Base-by-base conservation (phyloP, 768 basidiomycete species). In the Boletus rufocinnamomeus region DNA sequence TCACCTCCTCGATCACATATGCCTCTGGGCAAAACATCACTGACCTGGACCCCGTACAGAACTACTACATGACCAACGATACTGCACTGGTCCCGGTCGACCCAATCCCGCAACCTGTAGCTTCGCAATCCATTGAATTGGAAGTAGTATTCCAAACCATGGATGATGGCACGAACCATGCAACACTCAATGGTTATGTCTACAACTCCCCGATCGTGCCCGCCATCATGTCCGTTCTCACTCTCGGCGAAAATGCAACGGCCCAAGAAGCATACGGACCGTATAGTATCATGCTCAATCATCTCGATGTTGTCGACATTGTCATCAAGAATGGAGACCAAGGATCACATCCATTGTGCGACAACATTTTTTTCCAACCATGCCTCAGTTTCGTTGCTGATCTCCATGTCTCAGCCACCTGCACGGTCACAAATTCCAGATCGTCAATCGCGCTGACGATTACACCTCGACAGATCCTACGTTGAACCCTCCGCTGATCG, bases 1-100 rank as follows among this genome's bases (percentile, higher is more conserved):
- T 88, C 62, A 97, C 96, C 13, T 80, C 94, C 2, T 89, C 87
- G 0, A 83, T 98, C 64, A 86, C 86, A 0, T 99, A 99, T 79
- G 72, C 74, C 58, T 43, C 80, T 1, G 79, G 79, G 28, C 77
- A 82, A 23, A 63, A 82, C 6, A 52, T 84, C 50, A 84, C 82
- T 5, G 77, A 87, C 63, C 70, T 79, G 2, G 84, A 84, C 3
- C 68, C 77, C 34, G 74, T 88, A 44, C 77, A 83, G 62, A 77
- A 69, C 28, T 93, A 92, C 70, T 71, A 76, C 51, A 80, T 82
- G 60, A 81, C 88, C 43, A 74, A 87, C 63, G 95, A 97, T 69
- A 80, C 80, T 10, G 69, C 79, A 27, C 78, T 96, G 46, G 84
- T 88, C 0, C 93, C 95, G 0, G 62, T 89, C 35, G 71, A 73